phyloP scores from a whole-genome alignment of 257 asterid species.

The Penstemon newberryi region DNA sequence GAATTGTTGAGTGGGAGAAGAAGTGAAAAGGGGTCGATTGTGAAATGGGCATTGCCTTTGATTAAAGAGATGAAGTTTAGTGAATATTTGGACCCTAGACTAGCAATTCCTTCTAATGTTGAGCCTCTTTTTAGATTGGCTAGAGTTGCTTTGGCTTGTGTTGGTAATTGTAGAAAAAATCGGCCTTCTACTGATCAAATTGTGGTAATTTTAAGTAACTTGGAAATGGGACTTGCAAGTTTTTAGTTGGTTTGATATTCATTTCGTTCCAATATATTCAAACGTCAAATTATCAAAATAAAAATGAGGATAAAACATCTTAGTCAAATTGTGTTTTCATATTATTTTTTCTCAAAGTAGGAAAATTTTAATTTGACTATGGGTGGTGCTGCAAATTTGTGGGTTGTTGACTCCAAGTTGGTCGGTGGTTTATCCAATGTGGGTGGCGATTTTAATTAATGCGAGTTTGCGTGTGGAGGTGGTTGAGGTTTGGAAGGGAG shows the following conservation, averaged over 20 bases:
- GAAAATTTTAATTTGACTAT: too few relatives aligned
- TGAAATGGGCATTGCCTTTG: conserved; percentile 76
- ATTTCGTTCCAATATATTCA: too few relatives aligned
- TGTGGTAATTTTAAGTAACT: conserved; percentile 49
- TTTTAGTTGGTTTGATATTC: not conserved
- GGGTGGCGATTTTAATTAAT: conserved; percentile 19
- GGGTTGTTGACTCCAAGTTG: not conserved
- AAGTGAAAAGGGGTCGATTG: conserved; percentile 49
- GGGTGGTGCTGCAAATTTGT: too few relatives aligned
- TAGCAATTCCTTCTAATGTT: conserved; percentile 45
- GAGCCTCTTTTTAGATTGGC: conserved; percentile 60
- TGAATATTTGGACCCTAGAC: conserved; percentile 73
- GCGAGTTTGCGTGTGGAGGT: conserved; percentile 17
- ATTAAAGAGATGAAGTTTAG: conserved; percentile 49
- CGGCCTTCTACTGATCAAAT: conserved; percentile 67
- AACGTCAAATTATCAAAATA: too few relatives aligned
- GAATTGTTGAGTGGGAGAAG: conserved; percentile 80
- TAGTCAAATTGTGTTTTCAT: too few relatives aligned
- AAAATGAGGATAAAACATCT: too few relatives aligned
- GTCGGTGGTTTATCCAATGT: conserved; percentile 26
- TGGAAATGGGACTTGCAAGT: conserved; percentile 42
- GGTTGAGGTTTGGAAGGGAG: too few relatives aligned
- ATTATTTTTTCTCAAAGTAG: too few relatives aligned
- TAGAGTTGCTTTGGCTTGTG: conserved; percentile 79
- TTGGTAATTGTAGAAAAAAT: conserved; percentile 59